Conservation (phyloP, 139 green algal genomes). For the Micractinium conductrix region DNA sequence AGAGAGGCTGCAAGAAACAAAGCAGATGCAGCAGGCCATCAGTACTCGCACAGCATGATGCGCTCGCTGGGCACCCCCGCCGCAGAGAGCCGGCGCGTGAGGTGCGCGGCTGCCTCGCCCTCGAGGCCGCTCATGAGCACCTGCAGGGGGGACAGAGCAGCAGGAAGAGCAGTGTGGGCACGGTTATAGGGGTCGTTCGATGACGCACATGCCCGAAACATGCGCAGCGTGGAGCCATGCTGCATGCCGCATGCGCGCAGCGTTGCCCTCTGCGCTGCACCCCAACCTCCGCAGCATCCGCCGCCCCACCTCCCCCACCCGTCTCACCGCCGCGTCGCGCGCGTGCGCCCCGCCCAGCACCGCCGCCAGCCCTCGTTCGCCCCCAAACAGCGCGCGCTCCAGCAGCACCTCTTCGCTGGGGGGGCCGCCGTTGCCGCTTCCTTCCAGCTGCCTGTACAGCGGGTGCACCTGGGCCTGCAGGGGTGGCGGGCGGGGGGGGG, state of each 20-base stretch:
- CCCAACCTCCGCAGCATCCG: too few relatives aligned
- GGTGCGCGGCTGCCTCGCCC: slow-evolving; percentile 53
- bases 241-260: too few relatives aligned
- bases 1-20: too few relatives aligned
- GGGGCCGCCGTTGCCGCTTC: slow-evolving; percentile 12
- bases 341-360: slow-evolving; percentile 9
- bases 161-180: neutral
- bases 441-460: neutral
- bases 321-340: neutral
- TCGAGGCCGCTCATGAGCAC: slow-evolving; percentile 71
- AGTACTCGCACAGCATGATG: slow-evolving; percentile 78
- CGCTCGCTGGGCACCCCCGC: slow-evolving; percentile 63
- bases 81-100: slow-evolving; percentile 61
- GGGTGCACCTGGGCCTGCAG: slow-evolving; percentile 40
- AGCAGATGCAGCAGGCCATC: neutral
- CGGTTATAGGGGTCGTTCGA: neutral
- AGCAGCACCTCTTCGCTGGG: slow-evolving; percentile 37
- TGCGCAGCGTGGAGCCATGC: too few relatives aligned
- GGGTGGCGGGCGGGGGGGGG: neutral
- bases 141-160: slow-evolving; percentile 12
- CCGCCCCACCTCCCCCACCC: too few relatives aligned
- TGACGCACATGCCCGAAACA: too few relatives aligned
- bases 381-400: slow-evolving; percentile 50
- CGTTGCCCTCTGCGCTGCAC: too few relatives aligned
- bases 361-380: neutral